Evolutionary conservation across 2,329 filamentous ascomycete genomes (phyloP).

Genomic region (Grosmannia clavigera): DNA sequence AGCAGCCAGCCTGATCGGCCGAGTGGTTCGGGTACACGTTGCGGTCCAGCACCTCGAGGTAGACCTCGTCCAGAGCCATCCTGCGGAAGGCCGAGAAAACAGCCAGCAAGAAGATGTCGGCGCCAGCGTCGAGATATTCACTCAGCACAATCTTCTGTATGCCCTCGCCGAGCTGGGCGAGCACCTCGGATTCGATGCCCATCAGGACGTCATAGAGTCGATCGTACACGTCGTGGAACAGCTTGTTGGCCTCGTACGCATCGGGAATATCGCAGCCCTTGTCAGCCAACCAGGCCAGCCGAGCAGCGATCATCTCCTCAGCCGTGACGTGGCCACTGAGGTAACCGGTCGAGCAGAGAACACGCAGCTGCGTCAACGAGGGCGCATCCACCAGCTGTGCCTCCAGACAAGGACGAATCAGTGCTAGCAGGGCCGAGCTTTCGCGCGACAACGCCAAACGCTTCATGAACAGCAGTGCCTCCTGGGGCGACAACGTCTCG

Average conservation of each 20-base stretch:
- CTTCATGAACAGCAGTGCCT: conserved; percentile 25
- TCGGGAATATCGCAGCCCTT: conserved; percentile 25
- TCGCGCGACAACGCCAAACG: conserved; percentile 11
- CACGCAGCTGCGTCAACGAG: conserved; percentile 24
- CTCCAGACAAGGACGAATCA: conserved; percentile 21
- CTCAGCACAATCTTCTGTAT: conserved; percentile 1
- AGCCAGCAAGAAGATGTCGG: conserved; percentile 36
- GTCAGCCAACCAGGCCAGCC: conserved; percentile 28
- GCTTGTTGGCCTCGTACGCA: conserved; percentile 17
- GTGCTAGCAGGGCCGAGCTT: conserved; percentile 15
- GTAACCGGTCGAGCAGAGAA: conserved; percentile 25
- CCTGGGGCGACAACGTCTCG: conserved; percentile 26
- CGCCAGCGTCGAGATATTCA: conserved; percentile 2
- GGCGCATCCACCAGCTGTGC: conserved; percentile 24
- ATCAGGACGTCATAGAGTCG: conserved; percentile 12
- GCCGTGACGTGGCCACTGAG: conserved; percentile 24
- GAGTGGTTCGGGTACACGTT: conserved; percentile 43
- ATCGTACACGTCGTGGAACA: conserved; percentile 25
- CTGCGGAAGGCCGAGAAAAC: conserved; percentile 40
- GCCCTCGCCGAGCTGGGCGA: neutral
- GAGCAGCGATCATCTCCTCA: conserved; percentile 22
- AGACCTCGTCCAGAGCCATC: conserved; percentile 41
- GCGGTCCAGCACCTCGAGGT: conserved; percentile 41
- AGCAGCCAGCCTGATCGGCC: conserved; percentile 42
- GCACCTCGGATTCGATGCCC: conserved; percentile 12